Conservation (phyloP, 768 basidiomycete species). For the Asterophora parasitica region DNA sequence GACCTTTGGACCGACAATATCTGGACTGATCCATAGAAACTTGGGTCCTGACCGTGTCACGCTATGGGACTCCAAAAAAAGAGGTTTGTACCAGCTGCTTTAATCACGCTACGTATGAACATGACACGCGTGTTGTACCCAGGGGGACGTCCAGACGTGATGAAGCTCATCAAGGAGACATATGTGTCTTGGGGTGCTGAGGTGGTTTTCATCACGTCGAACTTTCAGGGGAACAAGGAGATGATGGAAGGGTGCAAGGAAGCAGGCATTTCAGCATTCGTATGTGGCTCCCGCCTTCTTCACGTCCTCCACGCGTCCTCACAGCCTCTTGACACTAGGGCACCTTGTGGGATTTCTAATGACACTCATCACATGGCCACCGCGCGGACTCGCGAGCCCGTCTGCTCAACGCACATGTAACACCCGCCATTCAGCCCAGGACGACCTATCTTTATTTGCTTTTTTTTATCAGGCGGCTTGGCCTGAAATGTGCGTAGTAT, state of each 20-base stretch:
- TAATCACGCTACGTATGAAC: background rate
- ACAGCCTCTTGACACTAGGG: constrained; percentile 30
- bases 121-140: constrained; percentile 1
- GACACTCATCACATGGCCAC: background rate
- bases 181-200: constrained; percentile 80
- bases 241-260: constrained; percentile 80
- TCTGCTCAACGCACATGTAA: background rate
- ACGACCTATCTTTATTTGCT: background rate
- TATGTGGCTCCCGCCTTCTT: constrained; percentile 20
- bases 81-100: constrained; percentile 34
- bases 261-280: constrained; percentile 66
- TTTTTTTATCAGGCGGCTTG: background rate
- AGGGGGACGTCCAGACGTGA: constrained; percentile 71
- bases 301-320: background rate
- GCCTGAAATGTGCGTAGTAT: background rate
- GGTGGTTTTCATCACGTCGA: constrained; percentile 81
- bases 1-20: constrained; percentile 80
- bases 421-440: background rate
- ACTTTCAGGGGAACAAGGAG: constrained; percentile 70
- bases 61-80: constrained; percentile 74
- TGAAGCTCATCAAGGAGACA: constrained; percentile 70
- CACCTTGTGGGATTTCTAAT: constrained; percentile 70
- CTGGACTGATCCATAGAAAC: constrained; percentile 62
- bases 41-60: constrained; percentile 66
- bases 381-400: background rate